Evolutionary conservation across 495 filamentous ascomycete species (phyloP).

Genomic region (Gamarada debralockiae): DNA sequence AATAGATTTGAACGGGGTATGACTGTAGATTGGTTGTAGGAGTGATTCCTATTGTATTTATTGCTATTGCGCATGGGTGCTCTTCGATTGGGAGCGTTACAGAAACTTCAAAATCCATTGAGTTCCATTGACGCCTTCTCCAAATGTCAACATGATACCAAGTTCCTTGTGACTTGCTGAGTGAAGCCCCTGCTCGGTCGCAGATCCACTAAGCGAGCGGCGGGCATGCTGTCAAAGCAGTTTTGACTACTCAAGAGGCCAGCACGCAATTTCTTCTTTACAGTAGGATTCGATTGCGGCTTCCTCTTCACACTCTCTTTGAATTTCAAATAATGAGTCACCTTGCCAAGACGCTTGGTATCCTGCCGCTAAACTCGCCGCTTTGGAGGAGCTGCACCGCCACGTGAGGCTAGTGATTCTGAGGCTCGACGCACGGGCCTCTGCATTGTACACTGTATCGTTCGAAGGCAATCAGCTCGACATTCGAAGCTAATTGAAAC

Average conservation of each 20-base stretch:
- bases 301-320: background rate
- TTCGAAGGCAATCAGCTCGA: background rate
- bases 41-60: conserved; percentile 22
- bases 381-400: background rate
- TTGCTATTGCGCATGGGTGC: conserved; percentile 14
- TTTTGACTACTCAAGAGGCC: too few species aligned
- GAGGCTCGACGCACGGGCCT: background rate
- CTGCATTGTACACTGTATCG: background rate
- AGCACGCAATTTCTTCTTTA: too few species aligned
- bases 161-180: too few species aligned
- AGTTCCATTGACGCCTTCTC: too few species aligned
- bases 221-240: too few species aligned
- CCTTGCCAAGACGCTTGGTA: background rate
- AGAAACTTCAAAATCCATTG: background rate
- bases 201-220: too few species aligned
- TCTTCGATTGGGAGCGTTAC: conserved; percentile 14
- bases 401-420: background rate
- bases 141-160: too few species aligned
- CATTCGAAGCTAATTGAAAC: background rate
- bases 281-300: too few species aligned
- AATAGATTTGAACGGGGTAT: conserved; percentile 46
- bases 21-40: conserved; percentile 22
- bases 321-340: too few species aligned
- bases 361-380: background rate
- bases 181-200: too few species aligned